Evolutionary conservation across 805 yeast genomes (phyloP).

Genomic region (Wickerhamiella allomyrinae): DNA sequence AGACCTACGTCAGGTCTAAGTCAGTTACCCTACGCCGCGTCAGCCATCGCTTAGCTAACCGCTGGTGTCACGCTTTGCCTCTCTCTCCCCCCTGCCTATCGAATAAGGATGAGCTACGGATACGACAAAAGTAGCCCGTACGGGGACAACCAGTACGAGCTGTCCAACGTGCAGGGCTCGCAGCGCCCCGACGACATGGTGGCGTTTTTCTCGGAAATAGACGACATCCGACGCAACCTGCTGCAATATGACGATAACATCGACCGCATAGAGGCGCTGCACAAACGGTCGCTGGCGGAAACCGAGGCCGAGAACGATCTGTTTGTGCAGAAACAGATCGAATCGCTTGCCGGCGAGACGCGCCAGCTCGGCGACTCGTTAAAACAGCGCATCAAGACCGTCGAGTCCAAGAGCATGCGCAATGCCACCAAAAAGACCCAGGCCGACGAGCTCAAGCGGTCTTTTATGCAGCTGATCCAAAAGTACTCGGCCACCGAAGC

Average conservation of each 20-base stretch:
- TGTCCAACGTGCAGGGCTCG: slow-evolving; percentile 9
- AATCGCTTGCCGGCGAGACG: slow-evolving; percentile 62
- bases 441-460: slow-evolving; percentile 75
- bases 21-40: not conserved
- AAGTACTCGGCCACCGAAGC: slow-evolving; percentile 79
- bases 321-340: slow-evolving; percentile 60
- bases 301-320: slow-evolving; percentile 57
- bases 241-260: slow-evolving; percentile 58
- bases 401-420: slow-evolving; percentile 38
- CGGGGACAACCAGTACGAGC: slow-evolving; percentile 12
- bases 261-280: slow-evolving; percentile 54
- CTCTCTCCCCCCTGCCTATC: not conserved
- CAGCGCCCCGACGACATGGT: slow-evolving; percentile 33
- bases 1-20: too few species aligned
- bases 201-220: slow-evolving; percentile 54
- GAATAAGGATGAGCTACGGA: slow-evolving; percentile 1
- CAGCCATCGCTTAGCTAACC: not conserved
- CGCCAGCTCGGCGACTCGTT: slow-evolving; percentile 60
- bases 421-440: slow-evolving; percentile 79
- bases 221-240: slow-evolving; percentile 51
- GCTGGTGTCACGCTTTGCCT: not conserved
- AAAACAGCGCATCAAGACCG: slow-evolving; percentile 60
- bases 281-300: slow-evolving; percentile 56
- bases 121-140: slow-evolving; percentile 1
- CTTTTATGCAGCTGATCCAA: slow-evolving; percentile 75